Base-by-base conservation (phyloP, 768 basidiomycete species). In the Macrolepiota fuliginosa region DNA sequence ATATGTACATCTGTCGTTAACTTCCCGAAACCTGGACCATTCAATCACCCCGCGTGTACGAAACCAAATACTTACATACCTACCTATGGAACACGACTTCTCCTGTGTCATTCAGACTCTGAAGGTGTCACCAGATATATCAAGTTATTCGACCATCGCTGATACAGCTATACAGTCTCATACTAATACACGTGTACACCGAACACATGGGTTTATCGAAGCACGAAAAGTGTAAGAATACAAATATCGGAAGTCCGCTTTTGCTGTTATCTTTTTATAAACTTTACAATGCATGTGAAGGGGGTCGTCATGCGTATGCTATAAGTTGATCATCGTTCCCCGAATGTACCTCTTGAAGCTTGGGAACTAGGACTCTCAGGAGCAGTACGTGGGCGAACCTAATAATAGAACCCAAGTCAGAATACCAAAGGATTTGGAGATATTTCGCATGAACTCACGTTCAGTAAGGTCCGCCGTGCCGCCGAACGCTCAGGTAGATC, bases 341-440 rank as follows among this genome's bases (percentile, higher is more conserved):
- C 42, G 9, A 36, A 47, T 13, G 25, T 32, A n/a, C 53, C 53
- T 36, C 35, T 29, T 54, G 53, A 53, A 35, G 13, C 59, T 3
- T 54, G 40, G 3, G 52, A 54, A 53, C 29, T 27, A 4, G 42
- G 7, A 24, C n/a, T 54, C 29, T 61, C 51, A 35, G 42, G 50
- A 42, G 58, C 36, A 24, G 58, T 59, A 42, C 40, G 58, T 52
- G 58, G 50, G n/a, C 53, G 53, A 22, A 39, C 46, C 60, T 61
- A 61, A 27, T 22, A 55, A 54, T 49, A 55, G 54, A 9, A 62
- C 40, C 4, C 29, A 17, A 27, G 11, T 54, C 40, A 55, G 53
- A 36, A 29, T 19, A 49, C 3, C 25, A 50, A 25, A 15, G 40
- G 32, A 6, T 25, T 24, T 22, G n/a, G 45, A 52, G 22, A 37